Base-by-base conservation (phyloP, 2,329 filamentous ascomycete genomes). In the Colletotrichum chrysophilum region DNA sequence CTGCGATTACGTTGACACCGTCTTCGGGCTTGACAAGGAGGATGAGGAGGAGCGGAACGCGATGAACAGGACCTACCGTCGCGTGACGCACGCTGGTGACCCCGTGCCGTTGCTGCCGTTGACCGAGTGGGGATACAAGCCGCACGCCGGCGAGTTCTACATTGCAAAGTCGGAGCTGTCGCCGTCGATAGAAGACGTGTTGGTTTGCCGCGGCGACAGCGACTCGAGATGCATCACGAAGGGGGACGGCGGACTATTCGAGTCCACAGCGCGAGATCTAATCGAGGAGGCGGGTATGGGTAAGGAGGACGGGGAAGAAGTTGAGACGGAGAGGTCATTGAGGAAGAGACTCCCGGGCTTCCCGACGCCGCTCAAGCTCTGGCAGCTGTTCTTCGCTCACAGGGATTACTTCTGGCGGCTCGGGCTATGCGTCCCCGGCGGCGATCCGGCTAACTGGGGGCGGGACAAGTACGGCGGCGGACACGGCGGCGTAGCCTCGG, bases 381-480 rank as follows among this genome's bases (percentile, higher is more conserved):
- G 96, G 95, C 92, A 98, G 85, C 87, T 98, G 9, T 93, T 98
- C 81, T 98, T 97, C 84, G 94, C 96, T 2, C 97, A 99, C 85
- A 89, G 97, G 52, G 97, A 99, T 86, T 99, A 99, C 84, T 98
- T 99, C 85, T 98, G 95, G 95, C 90, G 97, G 72, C 84, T 99
- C 69, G 97, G 97, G 0, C 86, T 98, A 36, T 99, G 97, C 85
- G 88, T 98, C 3, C 96, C 96, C 0, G 94, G 94, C 14, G 94
- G 94, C 14, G 93, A 94, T 82, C 93, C 93, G 4, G 87, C 88
- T 61, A 90, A 94, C 79, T 94, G 93, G 93, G 91, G 88, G 21
- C 86, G 89, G 76, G 87, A 89, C 61, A 84, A 81, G 74, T 88
- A 78, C 36, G 66, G 75, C 32, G 64, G 77, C 36, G 71, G 76